Conservation (phyloP, 106 monocot species). For the Chionographis japonica region DNA sequence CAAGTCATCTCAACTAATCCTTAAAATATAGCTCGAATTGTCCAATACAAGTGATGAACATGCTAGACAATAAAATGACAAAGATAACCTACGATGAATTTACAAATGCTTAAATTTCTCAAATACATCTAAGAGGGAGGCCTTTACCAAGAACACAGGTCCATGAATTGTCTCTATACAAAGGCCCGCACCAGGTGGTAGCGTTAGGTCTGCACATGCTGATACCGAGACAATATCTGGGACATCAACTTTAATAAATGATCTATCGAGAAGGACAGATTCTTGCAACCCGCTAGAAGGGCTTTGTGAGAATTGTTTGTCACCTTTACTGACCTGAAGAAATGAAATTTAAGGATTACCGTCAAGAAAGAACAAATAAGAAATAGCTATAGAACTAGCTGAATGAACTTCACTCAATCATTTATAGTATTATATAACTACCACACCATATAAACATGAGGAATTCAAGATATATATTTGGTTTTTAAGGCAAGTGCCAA, state of each 20-base stretch:
- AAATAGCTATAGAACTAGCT: too few relatives aligned
- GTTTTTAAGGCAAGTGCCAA: too few relatives aligned
- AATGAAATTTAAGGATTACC: not conserved
- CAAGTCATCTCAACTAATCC: too few relatives aligned
- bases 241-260: slow-evolving; percentile 60
- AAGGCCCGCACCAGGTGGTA: slow-evolving; percentile 85
- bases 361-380: not conserved
- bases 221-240: slow-evolving; percentile 80
- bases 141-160: slow-evolving; percentile 70
- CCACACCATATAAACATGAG: too few relatives aligned
- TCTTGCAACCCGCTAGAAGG: slow-evolving; percentile 30
- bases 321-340: slow-evolving; percentile 46
- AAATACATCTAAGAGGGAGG: not conserved
- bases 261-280: slow-evolving; percentile 31
- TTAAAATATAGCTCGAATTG: too few relatives aligned
- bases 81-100: too few relatives aligned
- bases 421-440: too few relatives aligned
- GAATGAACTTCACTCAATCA: too few relatives aligned
- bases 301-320: slow-evolving; percentile 32
- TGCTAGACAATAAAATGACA: too few relatives aligned
- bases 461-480: too few relatives aligned
- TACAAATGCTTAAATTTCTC: not conserved
- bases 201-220: slow-evolving; percentile 81
- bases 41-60: too few relatives aligned
- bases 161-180: slow-evolving; percentile 79